A percentile compares a stretch with the other conserved stretches of the same genome.
These are phyloP conservation scores for Penicillium italicum DNA, from an alignment of 2,329 filamentous ascomycete genomes.

Conservation along the genomic window DNA sequence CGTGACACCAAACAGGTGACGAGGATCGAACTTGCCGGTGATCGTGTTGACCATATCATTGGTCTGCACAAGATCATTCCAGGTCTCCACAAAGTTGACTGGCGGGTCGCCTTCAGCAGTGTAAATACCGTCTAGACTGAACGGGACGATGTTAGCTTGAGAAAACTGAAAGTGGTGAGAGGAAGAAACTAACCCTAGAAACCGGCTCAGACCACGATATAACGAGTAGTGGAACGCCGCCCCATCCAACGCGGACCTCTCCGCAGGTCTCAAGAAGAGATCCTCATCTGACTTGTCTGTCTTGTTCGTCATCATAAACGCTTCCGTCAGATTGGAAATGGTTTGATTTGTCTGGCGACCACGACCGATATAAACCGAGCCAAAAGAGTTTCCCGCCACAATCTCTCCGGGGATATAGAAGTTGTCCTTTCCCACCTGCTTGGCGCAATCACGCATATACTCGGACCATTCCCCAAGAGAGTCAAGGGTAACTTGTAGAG, in stretches of 20 bases:
- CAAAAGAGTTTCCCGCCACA: constrained; percentile 59
- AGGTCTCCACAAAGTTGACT: constrained; percentile 52
- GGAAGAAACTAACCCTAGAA: constrained; percentile 44
- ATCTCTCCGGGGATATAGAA: constrained; percentile 64
- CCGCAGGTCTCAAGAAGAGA: constrained; percentile 49
- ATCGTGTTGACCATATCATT: constrained; percentile 58
- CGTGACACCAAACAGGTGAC: constrained; percentile 61
- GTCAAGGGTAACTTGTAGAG: constrained; percentile 60
- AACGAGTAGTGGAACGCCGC: constrained; percentile 62
- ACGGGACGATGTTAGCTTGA: neutral
- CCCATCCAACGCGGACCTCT: constrained; percentile 54
- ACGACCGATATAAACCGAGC: constrained; percentile 58
- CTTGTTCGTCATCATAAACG: constrained; percentile 49
- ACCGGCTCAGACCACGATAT: constrained; percentile 58
- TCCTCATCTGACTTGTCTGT: constrained; percentile 32
- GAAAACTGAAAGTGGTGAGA: neutral
- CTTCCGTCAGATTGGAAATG: constrained; percentile 43
- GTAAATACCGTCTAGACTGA: constrained; percentile 51
- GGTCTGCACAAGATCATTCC: constrained; percentile 56
- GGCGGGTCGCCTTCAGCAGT: constrained; percentile 53
- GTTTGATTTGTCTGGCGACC: constrained; percentile 55
- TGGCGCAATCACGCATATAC: constrained; percentile 54
- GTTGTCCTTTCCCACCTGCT: constrained; percentile 58
- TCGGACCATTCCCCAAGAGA: constrained; percentile 56
- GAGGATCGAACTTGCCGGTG: constrained; percentile 59